Evolutionary conservation across 2,329 filamentous ascomycete genomes (phyloP), one percentile per base, ranked within the genome.

Genomic region (Alternaria brassicicola): DNA sequence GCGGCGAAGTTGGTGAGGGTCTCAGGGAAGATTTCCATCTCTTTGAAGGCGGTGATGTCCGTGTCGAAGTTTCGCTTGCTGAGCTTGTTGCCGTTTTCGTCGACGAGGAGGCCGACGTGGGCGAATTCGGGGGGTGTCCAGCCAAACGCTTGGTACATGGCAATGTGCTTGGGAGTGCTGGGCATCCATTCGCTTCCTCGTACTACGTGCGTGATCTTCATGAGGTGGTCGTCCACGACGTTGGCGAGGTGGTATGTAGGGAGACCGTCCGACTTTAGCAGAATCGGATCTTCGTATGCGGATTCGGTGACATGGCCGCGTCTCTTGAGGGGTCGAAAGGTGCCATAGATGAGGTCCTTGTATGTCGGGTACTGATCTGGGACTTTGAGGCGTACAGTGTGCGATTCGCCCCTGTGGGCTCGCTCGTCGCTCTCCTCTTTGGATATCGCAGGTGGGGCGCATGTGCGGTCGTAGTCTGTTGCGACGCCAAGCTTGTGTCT

Each of bases 161-260:
- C 84, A 56, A 89, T 80, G 73, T 91, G 88, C 73, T 90, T 91
- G 0, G 93, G 93, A 0, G 95, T 98, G 0, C 93, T 97, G 31
- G 94, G 87, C 79, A 99, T 90, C 95, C 95, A 99, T 85, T 99
- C 95, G 84, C 90, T 89, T 52, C 94, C 95, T 39, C 95, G 88
- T 57, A 99, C 91, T 13, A 99, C 95, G 77, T 98, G 94, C 0
- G 93, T 97, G 66, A 99, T 96, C 59, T 91, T 81, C 95, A 99
- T 99, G 59, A 90, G 82, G 76, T 97, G 92, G 72, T 99, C 95
- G 72, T 99, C 95, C 4, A 99, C 89, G 8, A 99, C 94, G 72
- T 98, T 99, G 4, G 95, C 95, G 61, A 99, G 89, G 77, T 99
- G 95, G 72, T 99, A 99, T 0, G 96, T 99, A 0, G 95, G 95